Base-by-base conservation (phyloP, 495 filamentous ascomycete genomes). In the Penicillium mononematosum region DNA sequence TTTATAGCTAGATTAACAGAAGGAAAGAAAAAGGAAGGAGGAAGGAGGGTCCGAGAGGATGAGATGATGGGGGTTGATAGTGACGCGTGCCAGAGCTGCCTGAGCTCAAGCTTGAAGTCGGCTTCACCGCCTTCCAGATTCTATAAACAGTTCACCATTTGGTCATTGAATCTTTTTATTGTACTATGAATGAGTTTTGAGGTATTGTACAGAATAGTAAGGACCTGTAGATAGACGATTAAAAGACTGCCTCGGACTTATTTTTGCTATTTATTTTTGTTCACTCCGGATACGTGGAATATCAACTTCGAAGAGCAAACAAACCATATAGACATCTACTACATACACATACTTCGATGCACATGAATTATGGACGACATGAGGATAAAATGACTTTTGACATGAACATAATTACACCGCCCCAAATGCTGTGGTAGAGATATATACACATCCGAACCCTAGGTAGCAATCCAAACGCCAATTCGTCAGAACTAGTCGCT, bases 41-140 rank as follows among this genome's bases (percentile, higher is more conserved):
- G 56, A 44, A 55, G 54, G 43, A 53, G 42, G 46, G 51, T 50
- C 43, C 47, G 59, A 43, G 58, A 50, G 24, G 58, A 59, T 52
- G 67, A 56, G 63, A 63, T 43, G 64, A 59, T 51, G 65, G 63
- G 44, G 52, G 58, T 64, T 60, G 61, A 58, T 55, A 64, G 68
- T 70, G 72, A 76, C 74, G 75, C 71, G 75, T 72, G 69, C 68
- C 62, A 66, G 63, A 68, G 70, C 65, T 75, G 75, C 74, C 75
- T 78, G 52, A 78, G 73, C 72, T 75, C 63, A 64, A 76, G 73
- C 70, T 75, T 73, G 45, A 61, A 50, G 52, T 45, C 44, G 14
- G 48, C 55, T 61, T 67, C 64, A 67, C 67, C 68, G 62, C 60
- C 67, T 68, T 61, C 47, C 10, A 32, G 44, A 29, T 50, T 44